These are phyloP conservation scores for Globisporangium alternatum DNA, from an alignment of 352 stramenopile species.

Conservation along the genomic window DNA sequence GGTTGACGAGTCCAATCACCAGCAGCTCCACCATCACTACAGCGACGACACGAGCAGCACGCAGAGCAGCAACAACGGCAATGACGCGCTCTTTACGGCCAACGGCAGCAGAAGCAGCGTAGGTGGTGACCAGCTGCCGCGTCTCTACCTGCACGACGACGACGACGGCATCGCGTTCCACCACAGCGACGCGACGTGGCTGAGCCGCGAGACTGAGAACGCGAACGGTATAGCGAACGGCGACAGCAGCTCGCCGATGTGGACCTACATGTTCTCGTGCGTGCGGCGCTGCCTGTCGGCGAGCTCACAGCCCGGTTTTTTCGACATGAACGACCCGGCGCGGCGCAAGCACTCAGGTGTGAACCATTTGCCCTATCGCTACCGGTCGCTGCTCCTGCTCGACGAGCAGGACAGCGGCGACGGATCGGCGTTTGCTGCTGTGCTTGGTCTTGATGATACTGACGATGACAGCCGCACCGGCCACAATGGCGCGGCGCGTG, in stretches of 20 bases:
- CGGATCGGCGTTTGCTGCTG: constrained; percentile 18
- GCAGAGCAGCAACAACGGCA: background rate
- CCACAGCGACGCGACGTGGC: constrained; percentile 5
- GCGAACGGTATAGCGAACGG: background rate
- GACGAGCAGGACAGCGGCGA: background rate
- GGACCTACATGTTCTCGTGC: constrained; percentile 15
- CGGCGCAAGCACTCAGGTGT: constrained; percentile 33
- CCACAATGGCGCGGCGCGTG: constrained; percentile 28
- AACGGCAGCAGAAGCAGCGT: background rate
- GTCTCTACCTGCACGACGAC: background rate
- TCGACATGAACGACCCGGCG: constrained; percentile 29
- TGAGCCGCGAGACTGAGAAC: background rate
- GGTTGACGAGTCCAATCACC: background rate
- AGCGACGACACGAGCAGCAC: constrained; percentile 11
- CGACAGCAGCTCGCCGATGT: constrained; percentile 1
- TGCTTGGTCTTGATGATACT: constrained; percentile 14
- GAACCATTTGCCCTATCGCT: constrained; percentile 17
- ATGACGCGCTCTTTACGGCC: background rate
- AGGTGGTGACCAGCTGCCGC: background rate
- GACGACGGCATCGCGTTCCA: constrained; percentile 4
- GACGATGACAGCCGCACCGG: constrained; percentile 16
- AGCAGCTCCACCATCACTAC: background rate
- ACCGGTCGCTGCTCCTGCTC: constrained; percentile 17
- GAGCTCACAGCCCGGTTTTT: constrained; percentile 25
- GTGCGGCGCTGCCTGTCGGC: constrained; percentile 19